Percentiles rank a stretch among this genome's conserved stretches.
Conservation (phyloP, 202 grass and related monocot species). For the Setaria viridis region DNA sequence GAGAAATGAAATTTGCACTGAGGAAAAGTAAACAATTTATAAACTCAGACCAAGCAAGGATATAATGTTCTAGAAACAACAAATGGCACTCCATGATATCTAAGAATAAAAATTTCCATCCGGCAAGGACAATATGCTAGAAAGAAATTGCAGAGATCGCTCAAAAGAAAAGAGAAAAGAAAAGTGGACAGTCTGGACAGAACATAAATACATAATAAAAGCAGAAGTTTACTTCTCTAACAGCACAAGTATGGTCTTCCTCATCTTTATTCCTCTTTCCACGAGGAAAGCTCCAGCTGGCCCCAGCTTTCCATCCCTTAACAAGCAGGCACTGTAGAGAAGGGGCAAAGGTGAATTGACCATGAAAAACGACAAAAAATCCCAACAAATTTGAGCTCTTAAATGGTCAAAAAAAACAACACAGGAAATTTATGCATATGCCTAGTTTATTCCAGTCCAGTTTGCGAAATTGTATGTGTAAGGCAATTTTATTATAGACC, state of each 20-base stretch:
- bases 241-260: conserved; percentile 91
- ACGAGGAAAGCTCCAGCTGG: conserved; percentile 98
- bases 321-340: conserved; percentile 92
- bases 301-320: conserved; percentile 94
- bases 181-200: background rate
- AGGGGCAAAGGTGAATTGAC: background rate
- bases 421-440: background rate
- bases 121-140: background rate
- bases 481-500: background rate
- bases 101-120: background rate
- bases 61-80: background rate
- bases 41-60: background rate
- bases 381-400: background rate
- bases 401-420: background rate
- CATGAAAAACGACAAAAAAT: background rate
- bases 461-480: background rate
- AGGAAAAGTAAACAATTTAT: background rate
- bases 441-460: background rate
- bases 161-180: background rate
- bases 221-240: conserved; percentile 80
- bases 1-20: background rate
- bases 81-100: background rate
- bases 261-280: conserved; percentile 99
- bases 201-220: background rate
- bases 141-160: conserved; percentile 20